Evolutionary conservation across 768 basidiomycete species (phyloP), one percentile per base, ranked within the genome.

Genomic region (Boletus fagicola): DNA sequence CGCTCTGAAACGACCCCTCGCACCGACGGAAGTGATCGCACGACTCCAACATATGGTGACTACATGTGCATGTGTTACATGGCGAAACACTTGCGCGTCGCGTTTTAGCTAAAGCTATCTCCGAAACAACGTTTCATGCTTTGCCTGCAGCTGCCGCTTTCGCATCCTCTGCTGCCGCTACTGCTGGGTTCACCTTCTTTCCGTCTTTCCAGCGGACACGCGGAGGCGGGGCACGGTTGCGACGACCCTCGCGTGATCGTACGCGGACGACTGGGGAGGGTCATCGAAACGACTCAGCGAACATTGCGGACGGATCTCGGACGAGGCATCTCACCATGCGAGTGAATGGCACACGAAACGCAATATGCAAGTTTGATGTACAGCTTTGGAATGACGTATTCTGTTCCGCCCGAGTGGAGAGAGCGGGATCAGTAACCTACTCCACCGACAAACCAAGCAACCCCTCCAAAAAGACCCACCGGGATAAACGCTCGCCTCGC

Each of bases 281-380:
- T 40, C 39, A 40, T 40, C 39, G 9, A 8, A 9, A 2, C 13
- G 3, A 0, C 5, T 61, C 30, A 55, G 38, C 20, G 7, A 9
- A 18, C 28, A 1, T 28, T 30, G 2, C 46, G 20, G n/a, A 42
- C 45, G 39, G 45, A 50, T 31, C 33, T 28, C 35, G 6, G 8
- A 31, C 31, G 2, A 18, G 6, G 1, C 7, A 0, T 0, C 90
- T 61, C 63, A 94, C 94, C 91, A 76, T 99, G 97, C 66, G 94
- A 94, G 83, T 99, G 97, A 75, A 99, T 98, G 39, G 97, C 97
- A 74, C 97, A 99, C 49, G 95, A 97, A 56, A 99, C 91, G 76
- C 97, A 99, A 83, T 99, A 98, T 44, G 86, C 89, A 68, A 97
- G 92, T 87, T 98, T 96, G 83, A 95, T 89, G 84, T 98, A 98